Conservation (phyloP, 1,284 basidiomycete species). For the Phellinidium pouzarii region DNA sequence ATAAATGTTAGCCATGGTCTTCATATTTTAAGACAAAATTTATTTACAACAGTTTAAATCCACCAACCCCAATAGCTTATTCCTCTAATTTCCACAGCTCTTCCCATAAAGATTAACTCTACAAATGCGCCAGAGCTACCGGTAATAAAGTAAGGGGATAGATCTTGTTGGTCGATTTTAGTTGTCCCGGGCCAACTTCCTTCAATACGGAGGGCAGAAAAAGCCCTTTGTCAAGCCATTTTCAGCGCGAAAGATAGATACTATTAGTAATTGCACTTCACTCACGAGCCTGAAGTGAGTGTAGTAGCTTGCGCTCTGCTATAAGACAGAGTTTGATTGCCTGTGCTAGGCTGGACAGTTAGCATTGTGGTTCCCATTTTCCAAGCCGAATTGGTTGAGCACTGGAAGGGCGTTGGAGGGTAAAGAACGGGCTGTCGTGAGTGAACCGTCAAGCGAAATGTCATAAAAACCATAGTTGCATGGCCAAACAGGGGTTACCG, state of each 20-base stretch:
- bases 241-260: too few relatives aligned
- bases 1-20: too few relatives aligned
- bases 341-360: neutral
- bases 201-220: too few relatives aligned
- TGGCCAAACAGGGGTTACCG: slow-evolving; percentile 25
- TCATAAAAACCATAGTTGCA: slow-evolving; percentile 26
- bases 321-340: neutral
- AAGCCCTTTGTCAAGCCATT: too few relatives aligned
- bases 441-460: slow-evolving; percentile 26
- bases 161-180: too few relatives aligned
- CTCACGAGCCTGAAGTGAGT: slow-evolving; percentile 20
- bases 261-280: too few relatives aligned
- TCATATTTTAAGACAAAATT: too few relatives aligned
- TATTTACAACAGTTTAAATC: slow-evolving; percentile 7
- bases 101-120: slow-evolving; percentile 4
- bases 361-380: neutral
- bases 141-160: slow-evolving; percentile 7
- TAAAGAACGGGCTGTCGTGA: neutral
- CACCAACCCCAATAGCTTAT: slow-evolving; percentile 11
- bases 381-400: neutral
- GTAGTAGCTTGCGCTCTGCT: neutral
- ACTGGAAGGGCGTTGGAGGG: neutral
- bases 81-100: slow-evolving; percentile 10
- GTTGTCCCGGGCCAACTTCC: too few relatives aligned
- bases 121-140: neutral